Conservation (phyloP, 208 protist species). For the Novymonas esmeraldas region DNA sequence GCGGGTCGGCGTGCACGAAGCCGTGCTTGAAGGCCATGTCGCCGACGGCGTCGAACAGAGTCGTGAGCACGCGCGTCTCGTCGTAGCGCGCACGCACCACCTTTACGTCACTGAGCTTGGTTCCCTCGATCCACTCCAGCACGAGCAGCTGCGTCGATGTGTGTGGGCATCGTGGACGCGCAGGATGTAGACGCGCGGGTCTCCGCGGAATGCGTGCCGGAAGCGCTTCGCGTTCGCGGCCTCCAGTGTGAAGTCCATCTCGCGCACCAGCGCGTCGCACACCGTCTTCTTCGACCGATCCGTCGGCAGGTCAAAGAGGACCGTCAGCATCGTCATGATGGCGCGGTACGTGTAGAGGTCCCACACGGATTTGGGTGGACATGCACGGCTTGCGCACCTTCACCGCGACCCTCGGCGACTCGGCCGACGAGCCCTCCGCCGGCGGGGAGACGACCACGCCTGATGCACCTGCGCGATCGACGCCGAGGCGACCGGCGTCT, state of each 20-base stretch:
- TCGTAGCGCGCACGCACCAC: conserved; percentile 56
- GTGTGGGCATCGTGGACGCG: conserved; percentile 53
- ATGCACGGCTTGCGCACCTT: conserved; percentile 94
- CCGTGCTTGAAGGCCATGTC: conserved; percentile 95
- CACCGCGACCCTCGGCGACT: conserved; percentile 81
- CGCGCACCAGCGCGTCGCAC: conserved; percentile 71
- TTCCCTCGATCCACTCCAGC: conserved; percentile 94
- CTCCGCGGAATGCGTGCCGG: conserved; percentile 39
- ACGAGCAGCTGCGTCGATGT: conserved; percentile 82
- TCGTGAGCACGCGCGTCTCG: conserved; percentile 50
- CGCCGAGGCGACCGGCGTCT: conserved; percentile 90
- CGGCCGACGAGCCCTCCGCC: conserved; percentile 17
- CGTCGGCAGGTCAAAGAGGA: conserved; percentile 78
- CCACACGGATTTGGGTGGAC: conserved; percentile 70
- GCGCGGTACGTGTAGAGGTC: conserved; percentile 82
- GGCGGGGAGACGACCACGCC: conserved; percentile 53
- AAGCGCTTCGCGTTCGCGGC: conserved; percentile 68
- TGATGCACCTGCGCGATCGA: conserved; percentile 95
- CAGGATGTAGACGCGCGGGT: conserved; percentile 67
- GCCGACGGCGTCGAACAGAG: conserved; percentile 86
- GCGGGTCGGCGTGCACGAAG: conserved; percentile 94
- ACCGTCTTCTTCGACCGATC: conserved; percentile 70
- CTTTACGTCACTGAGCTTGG: conserved; percentile 74
- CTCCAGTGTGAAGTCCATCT: conserved; percentile 88
- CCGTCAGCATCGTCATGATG: conserved; percentile 62